Evolutionary conservation across 768 basidiomycete species (phyloP), one percentile per base, ranked within the genome.

Genomic region (Naganishia randhawae): DNA sequence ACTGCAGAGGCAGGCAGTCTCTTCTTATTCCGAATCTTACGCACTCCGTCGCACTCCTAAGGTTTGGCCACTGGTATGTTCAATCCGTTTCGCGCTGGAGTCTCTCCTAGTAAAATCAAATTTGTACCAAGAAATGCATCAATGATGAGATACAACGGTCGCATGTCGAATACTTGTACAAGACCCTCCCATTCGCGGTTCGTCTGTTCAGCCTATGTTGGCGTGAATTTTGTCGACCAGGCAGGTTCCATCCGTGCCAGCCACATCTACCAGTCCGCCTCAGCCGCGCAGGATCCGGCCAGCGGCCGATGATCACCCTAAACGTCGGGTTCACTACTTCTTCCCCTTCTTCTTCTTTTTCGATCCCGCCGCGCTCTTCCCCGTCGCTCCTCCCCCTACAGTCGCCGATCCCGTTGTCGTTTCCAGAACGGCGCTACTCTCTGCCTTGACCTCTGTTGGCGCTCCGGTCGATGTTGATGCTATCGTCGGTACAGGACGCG

Each of bases 311-410:
- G 3, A 42, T 13, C 14, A 7, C 3, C 45, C n/a, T 48, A 7
- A 48, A 48, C 7, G 45, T 11, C n/a, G n/a, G n/a, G n/a, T n/a
- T n/a, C n/a, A 52, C 69, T 68, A 76, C 67, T 70, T 75, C 73
- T 79, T 79, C 17, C 76, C 76, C 74, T 79, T 79, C 73, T 79
- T 79, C 78, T 79, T 79, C 76, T 79, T 79, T 73, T 79, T 79
- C 19, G 74, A 74, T 32, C 69, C 71, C 25, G 41, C 61, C 54
- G 67, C 62, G 17, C 50, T 35, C 45, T 67, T 73, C 35, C 69
- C 71, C 27, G 71, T 71, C 48, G 74, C 71, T 16, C 69, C 73
- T 5, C 53, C 68, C 14, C 61, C 25, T 17, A 32, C 63, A 22
- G 68, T 50, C 35, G 54, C 55, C 14, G 55, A 39, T 14, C 10